These are phyloP conservation scores for Pichia californica DNA, from an alignment of 805 yeast species.

Conservation along the genomic window DNA sequence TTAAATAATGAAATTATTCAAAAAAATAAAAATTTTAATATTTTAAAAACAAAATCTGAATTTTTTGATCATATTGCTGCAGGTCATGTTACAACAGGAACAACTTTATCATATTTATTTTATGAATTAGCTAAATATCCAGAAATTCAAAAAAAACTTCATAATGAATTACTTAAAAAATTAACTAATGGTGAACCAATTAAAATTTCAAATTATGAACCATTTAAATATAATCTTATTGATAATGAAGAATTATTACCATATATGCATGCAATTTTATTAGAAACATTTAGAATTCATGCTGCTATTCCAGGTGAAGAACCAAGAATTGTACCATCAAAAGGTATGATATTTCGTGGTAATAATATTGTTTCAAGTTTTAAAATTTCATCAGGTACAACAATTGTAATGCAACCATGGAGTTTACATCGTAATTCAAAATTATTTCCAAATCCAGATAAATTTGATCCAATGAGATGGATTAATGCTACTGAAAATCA, in stretches of 20 bases:
- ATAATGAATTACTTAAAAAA: slow-evolving; percentile 34
- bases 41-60: slow-evolving; percentile 37
- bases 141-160: slow-evolving; percentile 41
- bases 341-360: slow-evolving; percentile 25
- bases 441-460: slow-evolving; percentile 46
- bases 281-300: slow-evolving; percentile 56
- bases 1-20: slow-evolving; percentile 1
- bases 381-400: slow-evolving; percentile 46
- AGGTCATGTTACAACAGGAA: slow-evolving; percentile 71
- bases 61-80: slow-evolving; percentile 64
- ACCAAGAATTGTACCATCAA: slow-evolving; percentile 45
- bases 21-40: slow-evolving; percentile 15
- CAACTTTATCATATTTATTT: slow-evolving; percentile 52
- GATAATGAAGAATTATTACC: slow-evolving; percentile 40
- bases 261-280: slow-evolving; percentile 52
- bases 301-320: slow-evolving; percentile 72
- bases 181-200: slow-evolving; percentile 17
- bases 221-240: slow-evolving; percentile 32
- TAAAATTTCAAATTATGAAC: slow-evolving; percentile 18
- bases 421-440: slow-evolving; percentile 47
- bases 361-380: slow-evolving; percentile 20
- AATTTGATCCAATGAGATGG: slow-evolving; percentile 54
- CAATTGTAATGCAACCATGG: slow-evolving; percentile 61
- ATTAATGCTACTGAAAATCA: slow-evolving; percentile 33
- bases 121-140: slow-evolving; percentile 50